Conservation (phyloP, 2,329 filamentous ascomycete genomes). For the Penicillium hesseltinei region DNA sequence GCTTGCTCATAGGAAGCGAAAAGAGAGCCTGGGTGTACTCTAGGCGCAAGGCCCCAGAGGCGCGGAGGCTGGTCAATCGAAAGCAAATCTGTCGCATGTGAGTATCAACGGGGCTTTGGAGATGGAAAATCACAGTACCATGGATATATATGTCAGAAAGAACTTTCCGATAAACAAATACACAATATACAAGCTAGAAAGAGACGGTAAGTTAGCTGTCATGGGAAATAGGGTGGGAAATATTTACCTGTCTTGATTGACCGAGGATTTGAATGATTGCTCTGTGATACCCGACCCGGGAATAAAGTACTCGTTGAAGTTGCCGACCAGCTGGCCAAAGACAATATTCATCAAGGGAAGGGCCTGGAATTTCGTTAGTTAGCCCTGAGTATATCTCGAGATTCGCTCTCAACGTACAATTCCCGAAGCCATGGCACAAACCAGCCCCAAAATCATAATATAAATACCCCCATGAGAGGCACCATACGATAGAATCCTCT, state of each 20-base stretch:
- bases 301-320: conserved; percentile 57
- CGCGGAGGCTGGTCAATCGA: conserved; percentile 50
- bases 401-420: neutral
- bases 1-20: conserved; percentile 48
- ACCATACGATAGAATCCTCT: conserved; percentile 28
- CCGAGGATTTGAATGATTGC: conserved; percentile 50
- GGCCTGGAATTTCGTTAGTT: conserved; percentile 7
- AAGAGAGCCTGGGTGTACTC: conserved; percentile 52
- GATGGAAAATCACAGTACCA: conserved; percentile 37
- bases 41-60: conserved; percentile 52
- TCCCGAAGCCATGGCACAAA: conserved; percentile 20
- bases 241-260: conserved; percentile 39
- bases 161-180: conserved; percentile 60
- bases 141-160: conserved; percentile 54
- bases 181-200: conserved; percentile 53
- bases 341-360: conserved; percentile 59
- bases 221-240: neutral
- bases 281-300: conserved; percentile 43
- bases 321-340: conserved; percentile 55
- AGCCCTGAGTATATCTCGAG: neutral
- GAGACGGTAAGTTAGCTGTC: neutral
- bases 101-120: neutral
- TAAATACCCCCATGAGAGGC: conserved; percentile 14
- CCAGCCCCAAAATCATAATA: conserved; percentile 15
- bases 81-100: conserved; percentile 33